Base-by-base conservation (phyloP, 208 protist species). In the Phytomonas sp. region DNA sequence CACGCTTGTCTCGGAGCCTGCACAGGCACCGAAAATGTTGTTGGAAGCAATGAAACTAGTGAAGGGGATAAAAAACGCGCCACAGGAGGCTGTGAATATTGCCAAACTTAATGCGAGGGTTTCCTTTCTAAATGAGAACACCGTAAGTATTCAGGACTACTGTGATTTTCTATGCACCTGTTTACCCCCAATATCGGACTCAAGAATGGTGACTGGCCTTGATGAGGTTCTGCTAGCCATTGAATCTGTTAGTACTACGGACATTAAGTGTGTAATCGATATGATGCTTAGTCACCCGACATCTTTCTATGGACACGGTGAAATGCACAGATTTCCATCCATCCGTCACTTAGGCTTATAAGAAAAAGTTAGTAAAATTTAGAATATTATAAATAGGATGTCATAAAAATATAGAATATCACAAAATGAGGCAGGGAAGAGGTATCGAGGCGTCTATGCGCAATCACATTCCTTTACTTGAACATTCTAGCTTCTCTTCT, bases 141-240 rank as follows among this genome's bases (percentile, higher is more conserved):
- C 77, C 67, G 88, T 94, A 63, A 86, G 71, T 29, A 72, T 87
- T 45, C 86, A 87, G 61, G 87, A 92, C 79, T 88, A 93, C 74
- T 92, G 86, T 77, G 91, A 96, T 73, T 94, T 88, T 78, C 81
- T 96, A 75, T 88, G 87, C 56, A 94, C 87, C 52, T 84, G 79
- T 66, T 74, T 95, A 60, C 52, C 76, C n/a, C 16, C 87, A 10
- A 77, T 78, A 19, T 66, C 63, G 64, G 49, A 59, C 33, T 81
- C 79, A 5, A 90, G 76, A 59, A 62, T 78, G 16, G 69, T 79
- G 32, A 76, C 73, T 30, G 74, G 59, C 56, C 60, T 86, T 12
- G 82, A 85, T 49, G 87, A 90, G 64, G 74, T 95, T 26, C 61
- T 89, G 23, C 81, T 83, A 23, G 86, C 87, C 32, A 81, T 95